A percentile compares a stretch with the other conserved stretches of the same genome.
Conservation (phyloP, 1,284 basidiomycete genomes). For the Amylostereum areolatum region DNA sequence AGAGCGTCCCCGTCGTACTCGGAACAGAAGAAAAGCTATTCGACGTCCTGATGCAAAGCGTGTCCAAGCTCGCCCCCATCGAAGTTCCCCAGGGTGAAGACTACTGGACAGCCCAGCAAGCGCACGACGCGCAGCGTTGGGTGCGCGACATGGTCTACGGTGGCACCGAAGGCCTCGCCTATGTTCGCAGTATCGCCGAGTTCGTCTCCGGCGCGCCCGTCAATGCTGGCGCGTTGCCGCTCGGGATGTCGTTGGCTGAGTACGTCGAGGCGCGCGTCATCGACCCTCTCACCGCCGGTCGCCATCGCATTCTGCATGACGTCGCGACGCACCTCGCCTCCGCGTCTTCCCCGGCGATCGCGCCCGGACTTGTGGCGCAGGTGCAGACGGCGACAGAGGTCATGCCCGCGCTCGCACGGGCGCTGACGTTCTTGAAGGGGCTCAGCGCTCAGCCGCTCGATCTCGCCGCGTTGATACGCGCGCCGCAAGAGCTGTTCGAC, state of each 20-base stretch:
- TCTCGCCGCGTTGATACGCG: constrained; percentile 56
- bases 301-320: constrained; percentile 32
- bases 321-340: constrained; percentile 19
- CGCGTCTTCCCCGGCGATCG: constrained; percentile 7
- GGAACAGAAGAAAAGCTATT: constrained; percentile 31
- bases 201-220: constrained; percentile 36
- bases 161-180: constrained; percentile 65
- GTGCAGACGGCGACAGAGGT: constrained; percentile 37
- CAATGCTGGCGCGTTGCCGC: constrained; percentile 15
- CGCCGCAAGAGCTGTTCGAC: constrained; percentile 55
- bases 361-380: constrained; percentile 26
- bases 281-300: constrained; percentile 56
- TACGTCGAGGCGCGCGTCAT: constrained; percentile 57
- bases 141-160: constrained; percentile 69
- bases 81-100: constrained; percentile 13
- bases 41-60: constrained; percentile 19
- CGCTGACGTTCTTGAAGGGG: constrained; percentile 32
- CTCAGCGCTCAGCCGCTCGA: constrained; percentile 50
- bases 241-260: constrained; percentile 44
- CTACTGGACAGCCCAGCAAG: constrained; percentile 45
- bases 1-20: constrained; percentile 24
- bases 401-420: constrained; percentile 33
- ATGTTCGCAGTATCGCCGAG: constrained; percentile 67
- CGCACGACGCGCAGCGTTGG: constrained; percentile 53
- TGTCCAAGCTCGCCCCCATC: constrained; percentile 13